Percentiles rank a stretch among this genome's conserved stretches.
Conservation (phyloP, 768 basidiomycete species). For the Infundibulicybe gibba region DNA sequence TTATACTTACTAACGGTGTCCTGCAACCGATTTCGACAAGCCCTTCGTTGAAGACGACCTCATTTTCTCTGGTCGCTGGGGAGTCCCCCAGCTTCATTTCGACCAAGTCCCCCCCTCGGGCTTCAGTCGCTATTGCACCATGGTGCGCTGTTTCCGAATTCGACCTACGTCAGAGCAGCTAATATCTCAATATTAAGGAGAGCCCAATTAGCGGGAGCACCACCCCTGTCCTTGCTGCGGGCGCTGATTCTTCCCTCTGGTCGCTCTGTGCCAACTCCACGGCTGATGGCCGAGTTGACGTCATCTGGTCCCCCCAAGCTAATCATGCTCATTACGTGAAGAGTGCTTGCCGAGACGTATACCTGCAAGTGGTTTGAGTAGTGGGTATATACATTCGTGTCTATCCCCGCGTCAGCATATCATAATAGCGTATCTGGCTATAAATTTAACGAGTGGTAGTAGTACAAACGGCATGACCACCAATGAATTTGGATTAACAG, state of each 20-base stretch:
- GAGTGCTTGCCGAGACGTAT: conserved; percentile 9
- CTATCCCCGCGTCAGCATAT: too few relatives aligned
- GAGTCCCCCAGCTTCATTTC: conserved; percentile 11
- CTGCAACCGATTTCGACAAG: conserved; percentile 5
- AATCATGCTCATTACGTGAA: conserved; percentile 13
- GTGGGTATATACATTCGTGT: too few relatives aligned
- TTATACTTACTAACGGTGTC: conserved; percentile 5
- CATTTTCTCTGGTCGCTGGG: conserved; percentile 6
- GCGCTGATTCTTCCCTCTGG: conserved; percentile 10
- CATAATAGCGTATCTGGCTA: too few relatives aligned
- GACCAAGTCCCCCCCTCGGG: conserved; percentile 7
- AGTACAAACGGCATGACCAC: too few relatives aligned
- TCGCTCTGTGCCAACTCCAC: conserved; percentile 16
- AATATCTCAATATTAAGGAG: neutral
- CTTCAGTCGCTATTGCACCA: conserved; percentile 8
- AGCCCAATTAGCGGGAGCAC: conserved; percentile 6
- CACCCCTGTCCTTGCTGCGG: conserved; percentile 8
- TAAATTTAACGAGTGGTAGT: too few relatives aligned
- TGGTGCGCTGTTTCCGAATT: conserved; percentile 1
- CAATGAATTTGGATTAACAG: too few relatives aligned
- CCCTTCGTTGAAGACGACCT: conserved; percentile 6
- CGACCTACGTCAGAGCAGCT: too few relatives aligned
- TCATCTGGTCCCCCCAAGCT: conserved; percentile 11
- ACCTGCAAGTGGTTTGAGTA: conserved; percentile 3
- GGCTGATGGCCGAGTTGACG: conserved; percentile 12